A percentile compares a stretch with the other conserved stretches of the same genome.
phyloP scores from a whole-genome alignment of 108 stramenopile genomes.

The Skeletonema menzelii region DNA sequence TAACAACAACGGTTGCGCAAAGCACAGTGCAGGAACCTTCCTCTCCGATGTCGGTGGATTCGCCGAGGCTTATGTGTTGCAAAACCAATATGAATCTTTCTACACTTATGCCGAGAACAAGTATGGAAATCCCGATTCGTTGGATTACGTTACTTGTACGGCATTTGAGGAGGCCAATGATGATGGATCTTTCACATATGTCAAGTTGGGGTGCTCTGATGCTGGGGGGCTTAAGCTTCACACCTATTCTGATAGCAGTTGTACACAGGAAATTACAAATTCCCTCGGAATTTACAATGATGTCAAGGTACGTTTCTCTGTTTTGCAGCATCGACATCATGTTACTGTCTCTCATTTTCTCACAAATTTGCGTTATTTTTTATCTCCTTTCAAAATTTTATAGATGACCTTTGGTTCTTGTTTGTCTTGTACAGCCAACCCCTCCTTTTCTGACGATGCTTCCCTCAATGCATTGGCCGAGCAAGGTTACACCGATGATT shows the following conservation, averaged over 20 bases:
- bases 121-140: slow-evolving; percentile 28
- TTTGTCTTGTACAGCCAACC: slow-evolving; percentile 28
- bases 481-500: slow-evolving; percentile 33
- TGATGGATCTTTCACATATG: slow-evolving; percentile 35
- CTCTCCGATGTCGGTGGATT: slow-evolving; percentile 42
- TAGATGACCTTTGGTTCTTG: slow-evolving; percentile 36
- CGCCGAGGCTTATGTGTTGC: slow-evolving; percentile 31
- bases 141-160: slow-evolving; percentile 34
- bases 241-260: slow-evolving; percentile 31
- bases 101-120: slow-evolving; percentile 29
- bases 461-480: background rate
- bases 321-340: background rate
- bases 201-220: slow-evolving; percentile 35
- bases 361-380: background rate
- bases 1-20: slow-evolving; percentile 36
- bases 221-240: slow-evolving; percentile 31
- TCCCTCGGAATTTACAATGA: slow-evolving; percentile 51
- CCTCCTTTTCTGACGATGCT: slow-evolving; percentile 17
- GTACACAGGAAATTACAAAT: slow-evolving; percentile 14
- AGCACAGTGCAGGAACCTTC: slow-evolving; percentile 25
- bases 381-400: background rate
- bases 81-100: slow-evolving; percentile 20
- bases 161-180: slow-evolving; percentile 24
- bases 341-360: background rate
- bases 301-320: slow-evolving; percentile 42